These are phyloP conservation scores for Xylaria multiplex DNA, from an alignment of 2,329 filamentous ascomycete species.

Conservation along the genomic window DNA sequence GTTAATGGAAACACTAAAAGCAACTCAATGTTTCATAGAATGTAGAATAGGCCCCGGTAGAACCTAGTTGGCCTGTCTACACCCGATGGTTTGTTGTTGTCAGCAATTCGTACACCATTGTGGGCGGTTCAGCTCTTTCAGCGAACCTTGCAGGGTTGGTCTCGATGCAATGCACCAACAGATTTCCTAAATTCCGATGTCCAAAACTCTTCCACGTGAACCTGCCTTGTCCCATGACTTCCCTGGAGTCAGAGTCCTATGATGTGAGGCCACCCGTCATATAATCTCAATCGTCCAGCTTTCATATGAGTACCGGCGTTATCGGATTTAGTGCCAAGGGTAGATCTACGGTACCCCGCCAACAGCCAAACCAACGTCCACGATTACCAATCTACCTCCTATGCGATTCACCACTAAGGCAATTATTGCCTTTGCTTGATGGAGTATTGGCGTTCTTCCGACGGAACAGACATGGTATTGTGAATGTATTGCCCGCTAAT, in stretches of 20 bases:
- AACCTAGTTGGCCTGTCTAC: neutral
- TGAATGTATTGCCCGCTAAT: neutral
- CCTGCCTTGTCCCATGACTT: neutral
- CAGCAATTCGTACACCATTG: neutral
- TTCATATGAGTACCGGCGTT: constrained; percentile 19
- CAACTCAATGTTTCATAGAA: neutral
- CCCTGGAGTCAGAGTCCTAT: neutral
- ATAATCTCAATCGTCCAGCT: no score
- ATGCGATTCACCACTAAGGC: constrained; percentile 10
- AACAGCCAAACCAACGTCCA: no score
- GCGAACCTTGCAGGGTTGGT: neutral
- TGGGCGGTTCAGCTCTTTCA: neutral
- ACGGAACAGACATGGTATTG: neutral
- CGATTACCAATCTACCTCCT: neutral
- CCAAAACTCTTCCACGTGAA: neutral
- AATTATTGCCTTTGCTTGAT: constrained; percentile 6
- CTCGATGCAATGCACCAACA: neutral
- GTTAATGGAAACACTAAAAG: neutral
- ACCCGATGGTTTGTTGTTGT: neutral
- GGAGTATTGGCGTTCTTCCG: neutral
- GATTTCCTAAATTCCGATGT: neutral
- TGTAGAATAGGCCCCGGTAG: neutral
- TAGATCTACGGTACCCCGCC: neutral
- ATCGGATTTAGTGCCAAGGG: constrained; percentile 24
- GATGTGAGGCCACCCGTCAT: neutral